These are phyloP conservation scores for Linnemannia exigua DNA, from an alignment of 192 early-diverging fungal species.

Conservation along the genomic window DNA sequence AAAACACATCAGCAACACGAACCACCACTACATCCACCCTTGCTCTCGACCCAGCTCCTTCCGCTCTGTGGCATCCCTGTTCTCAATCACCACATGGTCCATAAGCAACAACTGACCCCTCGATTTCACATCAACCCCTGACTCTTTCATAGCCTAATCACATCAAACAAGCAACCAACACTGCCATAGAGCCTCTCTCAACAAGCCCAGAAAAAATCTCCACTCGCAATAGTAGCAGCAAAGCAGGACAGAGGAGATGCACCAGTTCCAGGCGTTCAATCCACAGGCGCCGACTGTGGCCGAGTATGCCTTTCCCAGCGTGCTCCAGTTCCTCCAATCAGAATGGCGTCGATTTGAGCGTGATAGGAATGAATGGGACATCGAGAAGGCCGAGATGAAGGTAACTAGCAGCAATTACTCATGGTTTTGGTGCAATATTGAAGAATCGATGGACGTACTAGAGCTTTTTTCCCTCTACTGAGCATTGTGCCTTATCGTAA, in stretches of 20 bases:
- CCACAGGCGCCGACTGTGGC: slow-evolving; percentile 49
- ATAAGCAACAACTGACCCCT: background rate
- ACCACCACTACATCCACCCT: background rate
- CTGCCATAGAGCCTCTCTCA: background rate
- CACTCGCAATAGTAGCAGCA: background rate
- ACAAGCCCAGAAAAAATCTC: background rate
- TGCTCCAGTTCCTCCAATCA: slow-evolving; percentile 84
- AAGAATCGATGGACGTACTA: background rate
- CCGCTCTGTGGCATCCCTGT: no score
- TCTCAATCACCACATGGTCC: no score
- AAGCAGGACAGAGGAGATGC: slow-evolving; percentile 22
- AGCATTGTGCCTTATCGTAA: no score
- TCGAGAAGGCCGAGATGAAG: slow-evolving; percentile 84
- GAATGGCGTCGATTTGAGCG: slow-evolving; percentile 89
- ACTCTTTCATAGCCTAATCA: background rate
- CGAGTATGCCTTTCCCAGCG: slow-evolving; percentile 80
- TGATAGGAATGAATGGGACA: slow-evolving; percentile 90
- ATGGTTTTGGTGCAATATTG: background rate
- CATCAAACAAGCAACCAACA: background rate
- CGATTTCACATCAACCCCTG: background rate
- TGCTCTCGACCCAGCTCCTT: no score
- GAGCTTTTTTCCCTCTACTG: background rate
- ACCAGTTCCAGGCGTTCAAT: slow-evolving; percentile 47
- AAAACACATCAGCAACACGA: background rate
- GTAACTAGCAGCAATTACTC: slow-evolving; percentile 52